A percentile compares a stretch with the other conserved stretches of the same genome.
phyloP scores from a whole-genome alignment of 176 grass and related monocot species.

The Zizania latifolia region DNA sequence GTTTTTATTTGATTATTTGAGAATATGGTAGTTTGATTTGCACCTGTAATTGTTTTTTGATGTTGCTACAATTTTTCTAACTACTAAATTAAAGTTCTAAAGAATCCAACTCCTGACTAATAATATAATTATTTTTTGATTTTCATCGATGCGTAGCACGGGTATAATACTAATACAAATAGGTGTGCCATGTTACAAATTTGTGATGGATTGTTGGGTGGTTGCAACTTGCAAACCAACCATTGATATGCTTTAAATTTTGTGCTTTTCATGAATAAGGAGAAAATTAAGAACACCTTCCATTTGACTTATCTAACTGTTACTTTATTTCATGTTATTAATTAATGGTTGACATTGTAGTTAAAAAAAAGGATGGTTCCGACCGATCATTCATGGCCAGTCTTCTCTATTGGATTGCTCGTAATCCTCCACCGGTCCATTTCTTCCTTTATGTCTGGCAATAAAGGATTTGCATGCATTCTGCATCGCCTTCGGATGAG shows the following conservation, averaged over 20 bases:
- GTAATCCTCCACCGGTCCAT: constrained; percentile 86
- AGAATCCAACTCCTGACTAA: too few relatives aligned
- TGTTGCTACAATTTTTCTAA: too few relatives aligned
- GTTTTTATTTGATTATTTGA: too few relatives aligned
- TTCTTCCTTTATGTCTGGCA: constrained; percentile 90
- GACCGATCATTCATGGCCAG: constrained; percentile 68
- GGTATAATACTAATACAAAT: too few relatives aligned
- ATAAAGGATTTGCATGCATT: constrained; percentile 70
- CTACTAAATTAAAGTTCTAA: too few relatives aligned
- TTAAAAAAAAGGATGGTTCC: constrained; percentile 82
- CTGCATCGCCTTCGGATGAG: constrained; percentile 84
- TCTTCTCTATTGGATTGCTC: constrained; percentile 69
- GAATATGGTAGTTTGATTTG: too few relatives aligned
- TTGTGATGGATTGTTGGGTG: background rate
- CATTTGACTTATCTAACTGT: background rate
- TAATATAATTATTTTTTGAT: too few relatives aligned
- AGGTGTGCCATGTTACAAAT: background rate
- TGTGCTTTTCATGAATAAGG: background rate
- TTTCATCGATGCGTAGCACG: too few relatives aligned
- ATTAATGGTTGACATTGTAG: constrained; percentile 15
- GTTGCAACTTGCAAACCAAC: background rate
- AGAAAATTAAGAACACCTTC: background rate
- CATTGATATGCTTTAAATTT: background rate
- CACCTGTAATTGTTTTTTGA: too few relatives aligned
- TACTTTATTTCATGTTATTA: background rate